phyloP scores from a whole-genome alignment of 208 protist species.

The Leishmania lainsoni region DNA sequence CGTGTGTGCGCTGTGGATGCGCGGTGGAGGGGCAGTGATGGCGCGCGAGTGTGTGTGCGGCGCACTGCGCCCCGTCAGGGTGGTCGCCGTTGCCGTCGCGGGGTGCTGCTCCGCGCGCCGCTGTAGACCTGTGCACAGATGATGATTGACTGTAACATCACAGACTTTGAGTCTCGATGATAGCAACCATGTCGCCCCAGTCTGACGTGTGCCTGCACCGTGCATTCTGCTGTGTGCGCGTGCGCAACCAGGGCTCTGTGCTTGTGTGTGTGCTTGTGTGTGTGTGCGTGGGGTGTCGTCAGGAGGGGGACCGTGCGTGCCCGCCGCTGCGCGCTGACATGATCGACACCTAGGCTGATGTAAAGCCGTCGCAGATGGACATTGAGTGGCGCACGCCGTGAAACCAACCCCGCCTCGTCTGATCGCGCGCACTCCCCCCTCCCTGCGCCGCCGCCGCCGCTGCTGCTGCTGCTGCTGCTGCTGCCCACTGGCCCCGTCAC shows the following conservation, averaged over 20 bases:
- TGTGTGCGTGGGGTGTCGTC: too few relatives aligned
- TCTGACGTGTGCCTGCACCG: constrained; percentile 7
- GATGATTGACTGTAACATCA: constrained; percentile 17
- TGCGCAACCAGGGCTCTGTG: background rate
- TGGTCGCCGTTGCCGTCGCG: too few relatives aligned
- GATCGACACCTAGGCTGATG: constrained; percentile 9
- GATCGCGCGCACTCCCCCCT: too few relatives aligned
- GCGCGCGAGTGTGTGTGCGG: too few relatives aligned
- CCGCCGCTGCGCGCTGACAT: constrained; percentile 3
- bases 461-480: background rate
- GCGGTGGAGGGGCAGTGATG: too few relatives aligned
- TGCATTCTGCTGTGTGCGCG: background rate
- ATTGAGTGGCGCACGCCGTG: too few relatives aligned
- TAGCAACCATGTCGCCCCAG: constrained; percentile 9
- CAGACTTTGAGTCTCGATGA: constrained; percentile 15
- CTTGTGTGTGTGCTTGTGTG: background rate
- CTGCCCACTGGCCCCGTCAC: constrained; percentile 25
- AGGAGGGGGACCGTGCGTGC: background rate
- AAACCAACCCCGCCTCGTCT: too few relatives aligned
- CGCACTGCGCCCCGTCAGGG: too few relatives aligned
- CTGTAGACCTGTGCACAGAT: constrained; percentile 7
- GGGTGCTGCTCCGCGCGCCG: background rate
- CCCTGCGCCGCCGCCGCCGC: background rate
- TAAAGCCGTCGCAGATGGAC: constrained; percentile 3
- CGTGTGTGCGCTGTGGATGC: too few relatives aligned